These are phyloP conservation scores for Colletotrichum sp. DNA, from an alignment of 2,329 filamentous ascomycete species.

Conservation along the genomic window DNA sequence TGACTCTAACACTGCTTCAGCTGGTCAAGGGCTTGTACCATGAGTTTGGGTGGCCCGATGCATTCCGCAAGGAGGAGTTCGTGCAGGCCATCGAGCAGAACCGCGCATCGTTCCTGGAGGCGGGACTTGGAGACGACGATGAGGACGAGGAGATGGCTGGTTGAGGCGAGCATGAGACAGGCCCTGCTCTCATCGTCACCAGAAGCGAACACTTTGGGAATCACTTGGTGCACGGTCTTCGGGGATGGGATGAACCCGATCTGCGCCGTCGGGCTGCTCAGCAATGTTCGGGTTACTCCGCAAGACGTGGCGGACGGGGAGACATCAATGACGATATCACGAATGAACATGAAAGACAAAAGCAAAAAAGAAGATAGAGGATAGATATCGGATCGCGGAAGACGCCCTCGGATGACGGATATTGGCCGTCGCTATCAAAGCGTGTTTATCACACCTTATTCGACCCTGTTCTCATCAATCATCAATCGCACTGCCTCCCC, in stretches of 20 bases:
- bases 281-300: not conserved
- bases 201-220: not conserved
- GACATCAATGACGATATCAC: not conserved
- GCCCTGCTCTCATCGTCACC: not conserved
- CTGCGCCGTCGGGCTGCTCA: not conserved
- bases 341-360: not conserved
- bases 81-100: constrained; percentile 5
- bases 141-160: constrained; percentile 16
- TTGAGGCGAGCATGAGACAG: not conserved
- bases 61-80: constrained; percentile 14
- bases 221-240: not conserved
- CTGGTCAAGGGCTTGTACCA: constrained; percentile 2
- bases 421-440: not conserved
- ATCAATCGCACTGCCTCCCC: not conserved
- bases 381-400: constrained; percentile 13
- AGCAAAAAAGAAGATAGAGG: not conserved
- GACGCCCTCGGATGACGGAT: not conserved
- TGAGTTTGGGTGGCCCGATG: constrained; percentile 7
- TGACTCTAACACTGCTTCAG: not conserved
- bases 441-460: not conserved
- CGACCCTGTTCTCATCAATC: not conserved
- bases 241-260: not conserved
- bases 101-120: constrained; percentile 7
- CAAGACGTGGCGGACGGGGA: not conserved
- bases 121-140: constrained; percentile 2